phyloP scores from a whole-genome alignment of 2,329 filamentous ascomycete genomes.

The Exophiala spinifera region DNA sequence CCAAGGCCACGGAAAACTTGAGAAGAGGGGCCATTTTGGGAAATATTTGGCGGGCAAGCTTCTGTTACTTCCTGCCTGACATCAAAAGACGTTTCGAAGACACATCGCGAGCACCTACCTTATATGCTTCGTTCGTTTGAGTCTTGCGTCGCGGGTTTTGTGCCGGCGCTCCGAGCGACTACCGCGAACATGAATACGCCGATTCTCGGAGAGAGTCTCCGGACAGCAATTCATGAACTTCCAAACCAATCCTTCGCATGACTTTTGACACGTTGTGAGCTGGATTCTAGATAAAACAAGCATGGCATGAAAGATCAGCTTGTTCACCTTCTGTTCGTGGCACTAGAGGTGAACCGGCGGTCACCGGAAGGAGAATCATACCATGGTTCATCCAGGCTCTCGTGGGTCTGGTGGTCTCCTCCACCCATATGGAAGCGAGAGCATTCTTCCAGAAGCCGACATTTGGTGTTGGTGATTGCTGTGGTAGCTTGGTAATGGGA shows the following conservation, averaged over 20 bases:
- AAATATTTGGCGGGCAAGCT: neutral
- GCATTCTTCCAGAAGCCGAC: no score
- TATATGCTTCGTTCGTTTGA: neutral
- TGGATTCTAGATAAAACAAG: neutral
- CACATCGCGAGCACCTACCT: neutral
- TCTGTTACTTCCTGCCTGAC: neutral
- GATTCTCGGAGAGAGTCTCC: neutral
- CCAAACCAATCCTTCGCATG: constrained; percentile 1
- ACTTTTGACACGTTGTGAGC: neutral
- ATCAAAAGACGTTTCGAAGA: neutral
- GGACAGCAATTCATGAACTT: neutral
- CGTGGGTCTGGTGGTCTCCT: no score
- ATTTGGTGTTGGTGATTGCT: no score
- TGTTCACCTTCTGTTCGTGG: neutral
- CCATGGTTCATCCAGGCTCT: no score
- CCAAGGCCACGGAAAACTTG: constrained; percentile 8
- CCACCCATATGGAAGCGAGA: no score
- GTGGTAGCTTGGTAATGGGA: no score
- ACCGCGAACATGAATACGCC: neutral
- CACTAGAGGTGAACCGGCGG: no score
- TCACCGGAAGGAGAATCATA: no score
- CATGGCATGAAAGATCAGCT: neutral
- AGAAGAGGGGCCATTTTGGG: constrained; percentile 9
- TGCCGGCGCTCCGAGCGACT: neutral
- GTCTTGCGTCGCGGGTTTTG: neutral